Evolutionary conservation across 768 basidiomycete species (phyloP).

Genomic region (Rhizopogon rudus): DNA sequence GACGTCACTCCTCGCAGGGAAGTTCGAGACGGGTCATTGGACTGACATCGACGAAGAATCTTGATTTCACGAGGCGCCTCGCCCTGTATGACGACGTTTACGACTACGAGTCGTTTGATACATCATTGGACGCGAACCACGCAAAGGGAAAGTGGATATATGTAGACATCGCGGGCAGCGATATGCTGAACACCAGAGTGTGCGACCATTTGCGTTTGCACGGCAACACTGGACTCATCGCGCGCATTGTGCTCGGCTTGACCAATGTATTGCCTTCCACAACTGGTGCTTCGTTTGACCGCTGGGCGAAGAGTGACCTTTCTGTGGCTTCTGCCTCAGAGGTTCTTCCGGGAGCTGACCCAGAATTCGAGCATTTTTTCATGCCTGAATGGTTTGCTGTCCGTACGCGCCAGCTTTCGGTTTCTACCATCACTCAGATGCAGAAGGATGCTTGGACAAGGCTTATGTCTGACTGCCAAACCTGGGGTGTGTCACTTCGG

Average conservation of each 20-base stretch:
- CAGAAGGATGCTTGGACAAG: conserved; percentile 57
- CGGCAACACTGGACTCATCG: conserved; percentile 25
- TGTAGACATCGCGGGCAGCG: conserved; percentile 60
- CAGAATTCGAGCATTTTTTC: conserved; percentile 50
- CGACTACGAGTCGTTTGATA: conserved; percentile 45
- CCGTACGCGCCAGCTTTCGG: conserved; percentile 43
- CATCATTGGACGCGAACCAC: conserved; percentile 24
- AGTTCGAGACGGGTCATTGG: conserved; percentile 42
- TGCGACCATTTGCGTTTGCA: conserved; percentile 30
- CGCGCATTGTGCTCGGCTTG: conserved; percentile 46
- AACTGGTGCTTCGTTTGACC: conserved; percentile 20
- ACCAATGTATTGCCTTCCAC: conserved; percentile 51
- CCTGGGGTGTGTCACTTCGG: conserved; percentile 50
- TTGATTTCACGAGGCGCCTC: conserved; percentile 48
- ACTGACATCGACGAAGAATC: conserved; percentile 54
- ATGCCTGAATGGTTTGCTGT: conserved; percentile 65
- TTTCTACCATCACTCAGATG: conserved; percentile 40
- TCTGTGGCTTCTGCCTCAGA: neutral
- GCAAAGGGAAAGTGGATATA: conserved; percentile 46
- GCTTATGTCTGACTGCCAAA: conserved; percentile 49
- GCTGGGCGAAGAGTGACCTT: conserved; percentile 38
- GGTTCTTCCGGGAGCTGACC: neutral
- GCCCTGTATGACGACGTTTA: conserved; percentile 54
- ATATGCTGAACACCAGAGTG: conserved; percentile 41
- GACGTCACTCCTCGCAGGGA: conserved; percentile 27